Evolutionary conservation across 106 monocot species (phyloP), one percentile per base, ranked within the genome.

Genomic region (Phalaenopsis equestris): DNA sequence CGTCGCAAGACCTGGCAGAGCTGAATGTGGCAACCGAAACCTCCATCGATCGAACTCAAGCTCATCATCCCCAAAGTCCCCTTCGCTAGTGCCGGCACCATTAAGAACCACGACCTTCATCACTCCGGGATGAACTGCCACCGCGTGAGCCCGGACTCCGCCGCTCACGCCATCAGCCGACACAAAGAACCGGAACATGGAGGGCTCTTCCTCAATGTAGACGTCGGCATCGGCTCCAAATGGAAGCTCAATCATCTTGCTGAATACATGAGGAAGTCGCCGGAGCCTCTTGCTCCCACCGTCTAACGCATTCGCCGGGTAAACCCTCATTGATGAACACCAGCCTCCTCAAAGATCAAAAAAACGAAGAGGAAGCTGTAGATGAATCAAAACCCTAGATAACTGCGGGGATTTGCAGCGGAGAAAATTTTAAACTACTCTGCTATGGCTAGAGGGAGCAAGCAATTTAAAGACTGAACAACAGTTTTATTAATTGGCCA

Each of bases 201-300:
- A 64, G 56, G 84, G 74, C 41, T 5, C 67, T 74, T 92, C 89
- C 42, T 79, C 52, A 41, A 87, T 77, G 61, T 49, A 49, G 68
- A 92, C 92, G 80, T 87, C 84, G 43, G 89, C 82, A 61, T 89
- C 87, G n/a, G 89, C 80, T 14, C 83, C 38, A 77, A 89, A 41
- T 1, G 92, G 92, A 14, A 92, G 92, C 84, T 92, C 89, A 18
- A 92, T 83, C 70, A 92, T 87, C 82, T 87, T 89, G 80, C 80
- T 82, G 87, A 89, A 92, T 43, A 89, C 78, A 78, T 87, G 89
- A 56, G 92, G 89, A 21, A 92, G 89, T 76, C 92, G 87, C 77
- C 86, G 87, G 77, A 92, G 89, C 80, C 85, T 80, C 87, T 79
- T 84, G n/a, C 21, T 11, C 30, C 11, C 15, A 19, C 15, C 70